These are phyloP conservation scores for Blastobotrys petasosporus DNA, from an alignment of 1,139 yeast genomes.

Conservation along the genomic window DNA sequence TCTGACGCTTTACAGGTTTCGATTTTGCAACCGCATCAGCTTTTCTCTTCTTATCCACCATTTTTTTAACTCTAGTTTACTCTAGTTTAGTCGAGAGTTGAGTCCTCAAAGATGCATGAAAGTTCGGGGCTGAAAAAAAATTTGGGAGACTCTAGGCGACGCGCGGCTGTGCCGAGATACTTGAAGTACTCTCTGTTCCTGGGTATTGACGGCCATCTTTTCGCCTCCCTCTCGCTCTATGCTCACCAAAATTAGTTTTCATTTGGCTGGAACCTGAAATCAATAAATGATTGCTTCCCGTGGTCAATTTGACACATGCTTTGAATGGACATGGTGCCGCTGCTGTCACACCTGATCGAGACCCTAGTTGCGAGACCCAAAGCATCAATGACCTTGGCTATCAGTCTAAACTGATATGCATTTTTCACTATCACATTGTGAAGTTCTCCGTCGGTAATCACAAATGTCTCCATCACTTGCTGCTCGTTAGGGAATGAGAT, in stretches of 20 bases:
- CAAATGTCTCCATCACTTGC: constrained; percentile 51
- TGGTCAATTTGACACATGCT: constrained; percentile 28
- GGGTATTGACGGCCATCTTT: neutral
- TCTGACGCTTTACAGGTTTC: constrained; percentile 2
- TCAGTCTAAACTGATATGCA: constrained; percentile 26
- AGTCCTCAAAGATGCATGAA: no score
- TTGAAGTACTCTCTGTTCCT: neutral
- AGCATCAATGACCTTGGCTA: constrained; percentile 28
- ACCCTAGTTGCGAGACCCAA: constrained; percentile 29
- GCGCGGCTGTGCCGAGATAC: neutral
- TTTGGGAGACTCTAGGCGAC: neutral
- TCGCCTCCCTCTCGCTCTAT: neutral
- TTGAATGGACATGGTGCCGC: constrained; percentile 32
- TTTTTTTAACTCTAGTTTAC: no score
- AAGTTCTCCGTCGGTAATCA: constrained; percentile 17
- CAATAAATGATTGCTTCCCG: constrained; percentile 28
- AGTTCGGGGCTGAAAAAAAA: neutral
- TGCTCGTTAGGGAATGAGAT: constrained; percentile 61
- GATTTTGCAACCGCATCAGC: constrained; percentile 4
- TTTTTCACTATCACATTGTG: constrained; percentile 19
- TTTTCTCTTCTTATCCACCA: constrained; percentile 7
- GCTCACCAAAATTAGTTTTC: constrained; percentile 12
- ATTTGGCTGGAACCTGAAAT: constrained; percentile 29
- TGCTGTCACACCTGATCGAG: constrained; percentile 29
- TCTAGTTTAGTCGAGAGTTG: no score